Percentiles rank a stretch among this genome's conserved stretches.
phyloP scores from a whole-genome alignment of 352 stramenopile genomes.

The Thalassiosira allenii region DNA sequence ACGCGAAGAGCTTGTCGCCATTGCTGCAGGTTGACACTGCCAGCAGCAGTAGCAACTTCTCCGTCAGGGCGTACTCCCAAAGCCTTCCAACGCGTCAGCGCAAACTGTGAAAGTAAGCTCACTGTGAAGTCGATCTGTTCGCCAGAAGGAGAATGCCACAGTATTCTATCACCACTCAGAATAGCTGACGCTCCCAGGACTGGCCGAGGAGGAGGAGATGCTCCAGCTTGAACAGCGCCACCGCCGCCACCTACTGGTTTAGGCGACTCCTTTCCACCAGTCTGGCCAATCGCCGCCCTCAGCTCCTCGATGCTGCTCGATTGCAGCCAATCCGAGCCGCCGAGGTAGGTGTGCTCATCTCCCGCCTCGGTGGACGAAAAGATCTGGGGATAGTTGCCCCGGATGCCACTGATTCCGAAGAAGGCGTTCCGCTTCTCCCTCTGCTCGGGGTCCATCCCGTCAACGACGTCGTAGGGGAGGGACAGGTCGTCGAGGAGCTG shows the following conservation, averaged over 20 bases:
- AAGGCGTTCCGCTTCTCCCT: constrained; percentile 68
- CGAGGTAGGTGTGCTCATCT: constrained; percentile 21
- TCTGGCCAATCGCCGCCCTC: too few species aligned
- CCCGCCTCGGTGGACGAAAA: too few species aligned
- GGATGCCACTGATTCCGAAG: constrained; percentile 72
- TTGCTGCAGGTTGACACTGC: constrained; percentile 44
- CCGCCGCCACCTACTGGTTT: too few species aligned
- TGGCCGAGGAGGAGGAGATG: not conserved
- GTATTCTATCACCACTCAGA: constrained; percentile 59
- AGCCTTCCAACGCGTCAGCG: constrained; percentile 41
- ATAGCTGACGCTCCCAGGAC: constrained; percentile 67
- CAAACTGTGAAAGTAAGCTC: constrained; percentile 59
- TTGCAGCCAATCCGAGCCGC: constrained; percentile 42
- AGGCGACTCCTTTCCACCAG: too few species aligned
- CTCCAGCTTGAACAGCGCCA: too few species aligned
- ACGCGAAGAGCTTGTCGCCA: constrained; percentile 64
- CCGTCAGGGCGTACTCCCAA: constrained; percentile 16
- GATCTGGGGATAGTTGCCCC: constrained; percentile 84
- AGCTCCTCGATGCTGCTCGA: constrained; percentile 17
- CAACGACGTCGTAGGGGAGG: constrained; percentile 49
- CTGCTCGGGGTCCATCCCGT: constrained; percentile 69
- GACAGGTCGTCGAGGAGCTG: not conserved
- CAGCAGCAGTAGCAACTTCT: not conserved
- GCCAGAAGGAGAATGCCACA: constrained; percentile 76
- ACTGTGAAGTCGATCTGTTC: constrained; percentile 79